phyloP scores from a whole-genome alignment of 441 rosid genomes.

The Geranium incanum region DNA sequence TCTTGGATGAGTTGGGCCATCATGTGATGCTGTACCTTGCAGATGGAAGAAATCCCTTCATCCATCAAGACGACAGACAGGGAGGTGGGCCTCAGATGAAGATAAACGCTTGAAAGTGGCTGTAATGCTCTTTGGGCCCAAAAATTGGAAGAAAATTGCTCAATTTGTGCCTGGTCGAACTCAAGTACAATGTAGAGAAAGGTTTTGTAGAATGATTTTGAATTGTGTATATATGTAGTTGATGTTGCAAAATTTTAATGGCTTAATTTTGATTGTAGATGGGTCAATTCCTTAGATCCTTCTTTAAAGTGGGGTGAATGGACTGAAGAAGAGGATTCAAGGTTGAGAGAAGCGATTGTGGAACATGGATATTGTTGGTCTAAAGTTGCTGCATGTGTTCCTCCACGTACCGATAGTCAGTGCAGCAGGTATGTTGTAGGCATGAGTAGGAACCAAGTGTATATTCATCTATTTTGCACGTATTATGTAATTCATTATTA shows the following conservation, averaged over 20 bases:
- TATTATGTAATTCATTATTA: conserved; percentile 4
- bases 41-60: conserved; percentile 78
- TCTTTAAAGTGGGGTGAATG: conserved; percentile 48
- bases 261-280: conserved; percentile 35
- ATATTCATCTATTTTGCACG: background rate
- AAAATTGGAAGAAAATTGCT: conserved; percentile 50
- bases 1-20: background rate
- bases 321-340: conserved; percentile 74
- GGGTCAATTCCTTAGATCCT: conserved; percentile 77
- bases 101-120: conserved; percentile 53
- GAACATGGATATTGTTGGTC: conserved; percentile 71
- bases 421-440: conserved; percentile 51
- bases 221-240: background rate
- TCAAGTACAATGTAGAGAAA: conserved; percentile 10
- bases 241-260: background rate
- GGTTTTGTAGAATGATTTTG: conserved; percentile 5
- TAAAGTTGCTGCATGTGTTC: conserved; percentile 52
- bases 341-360: conserved; percentile 50
- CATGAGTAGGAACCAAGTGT: conserved; percentile 7
- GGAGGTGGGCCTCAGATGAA: conserved; percentile 52
- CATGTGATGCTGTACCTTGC: conserved; percentile 16
- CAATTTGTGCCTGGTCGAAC: conserved; percentile 12
- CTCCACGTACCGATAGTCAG: conserved; percentile 72
- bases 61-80: conserved; percentile 44
- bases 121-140: conserved; percentile 67